A percentile compares a stretch with the other conserved stretches of the same genome.
phyloP scores from a whole-genome alignment of 768 basidiomycete genomes.

The Neoboletus brunneissimus region DNA sequence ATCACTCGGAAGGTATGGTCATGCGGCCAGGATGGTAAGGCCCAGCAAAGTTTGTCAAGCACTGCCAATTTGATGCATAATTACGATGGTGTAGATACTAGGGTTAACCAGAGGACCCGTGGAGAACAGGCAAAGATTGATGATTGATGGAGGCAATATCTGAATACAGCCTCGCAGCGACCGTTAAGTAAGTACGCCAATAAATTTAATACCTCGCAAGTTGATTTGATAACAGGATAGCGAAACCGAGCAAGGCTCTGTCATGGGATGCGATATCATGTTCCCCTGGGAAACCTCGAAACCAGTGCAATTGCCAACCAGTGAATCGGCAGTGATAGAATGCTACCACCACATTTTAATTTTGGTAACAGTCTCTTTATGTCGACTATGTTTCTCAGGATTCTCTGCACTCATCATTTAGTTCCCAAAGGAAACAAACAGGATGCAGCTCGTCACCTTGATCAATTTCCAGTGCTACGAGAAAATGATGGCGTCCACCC shows the following conservation, averaged over 20 bases:
- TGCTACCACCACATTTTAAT: not conserved
- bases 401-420: not conserved
- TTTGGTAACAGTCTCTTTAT: not conserved
- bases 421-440: not conserved
- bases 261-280: not conserved
- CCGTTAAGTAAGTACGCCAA: not conserved
- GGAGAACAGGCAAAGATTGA: not conserved
- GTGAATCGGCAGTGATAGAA: too few relatives aligned
- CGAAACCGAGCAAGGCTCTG: not conserved
- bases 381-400: not conserved
- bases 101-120: not conserved
- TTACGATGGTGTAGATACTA: not conserved
- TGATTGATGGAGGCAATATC: not conserved
- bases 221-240: not conserved
- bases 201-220: not conserved
- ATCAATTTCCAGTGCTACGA: not conserved
- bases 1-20: not conserved
- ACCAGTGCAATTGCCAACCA: not conserved
- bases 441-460: not conserved
- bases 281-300: not conserved
- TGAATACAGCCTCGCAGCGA: not conserved
- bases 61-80: not conserved
- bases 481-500: not conserved
- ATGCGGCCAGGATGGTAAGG: not conserved
- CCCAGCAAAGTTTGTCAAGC: not conserved